Evolutionary conservation across 78 protist species (phyloP).

Genomic region (Tieghemostelium lacteum): DNA sequence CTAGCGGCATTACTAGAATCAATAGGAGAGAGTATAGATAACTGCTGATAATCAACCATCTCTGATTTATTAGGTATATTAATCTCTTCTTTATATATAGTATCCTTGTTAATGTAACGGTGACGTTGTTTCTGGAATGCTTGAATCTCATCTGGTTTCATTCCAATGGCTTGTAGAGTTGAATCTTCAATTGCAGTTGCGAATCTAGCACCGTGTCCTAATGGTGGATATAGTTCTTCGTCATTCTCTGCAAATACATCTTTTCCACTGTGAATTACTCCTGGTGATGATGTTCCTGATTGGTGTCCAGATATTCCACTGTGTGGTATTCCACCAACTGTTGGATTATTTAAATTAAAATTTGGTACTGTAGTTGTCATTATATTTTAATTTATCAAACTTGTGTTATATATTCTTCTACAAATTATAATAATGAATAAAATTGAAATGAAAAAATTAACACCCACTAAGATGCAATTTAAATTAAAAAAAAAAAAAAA

Average conservation of each 20-base stretch:
- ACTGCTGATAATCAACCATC: slow-evolving; percentile 54
- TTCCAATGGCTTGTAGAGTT: slow-evolving; percentile 27
- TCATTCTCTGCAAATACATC: slow-evolving; percentile 50
- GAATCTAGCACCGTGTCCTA: slow-evolving; percentile 55
- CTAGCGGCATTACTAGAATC: slow-evolving; percentile 31
- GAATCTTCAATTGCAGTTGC: slow-evolving; percentile 38
- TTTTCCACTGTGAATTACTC: neutral
- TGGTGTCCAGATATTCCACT: neutral
- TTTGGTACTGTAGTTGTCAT: slow-evolving; percentile 4
- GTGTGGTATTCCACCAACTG: neutral
- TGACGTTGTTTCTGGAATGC: slow-evolving; percentile 66
- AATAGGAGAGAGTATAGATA: slow-evolving; percentile 38
- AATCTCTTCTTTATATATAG: slow-evolving; percentile 37
- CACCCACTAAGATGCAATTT: neutral
- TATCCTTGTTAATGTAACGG: slow-evolving; percentile 50
- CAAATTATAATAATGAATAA: neutral
- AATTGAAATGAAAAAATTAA: neutral
- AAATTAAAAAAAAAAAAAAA: too few species aligned
- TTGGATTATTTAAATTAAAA: neutral
- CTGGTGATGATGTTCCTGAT: neutral
- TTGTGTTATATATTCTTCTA: neutral
- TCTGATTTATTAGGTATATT: slow-evolving; percentile 45
- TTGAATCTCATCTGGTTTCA: slow-evolving; percentile 52
- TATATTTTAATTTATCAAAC: neutral
- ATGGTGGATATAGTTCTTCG: slow-evolving; percentile 73